Percentiles rank a stretch among this genome's conserved stretches.
These are phyloP conservation scores for Erigeron canadensis DNA, from an alignment of 129 eudicot species.

Conservation along the genomic window DNA sequence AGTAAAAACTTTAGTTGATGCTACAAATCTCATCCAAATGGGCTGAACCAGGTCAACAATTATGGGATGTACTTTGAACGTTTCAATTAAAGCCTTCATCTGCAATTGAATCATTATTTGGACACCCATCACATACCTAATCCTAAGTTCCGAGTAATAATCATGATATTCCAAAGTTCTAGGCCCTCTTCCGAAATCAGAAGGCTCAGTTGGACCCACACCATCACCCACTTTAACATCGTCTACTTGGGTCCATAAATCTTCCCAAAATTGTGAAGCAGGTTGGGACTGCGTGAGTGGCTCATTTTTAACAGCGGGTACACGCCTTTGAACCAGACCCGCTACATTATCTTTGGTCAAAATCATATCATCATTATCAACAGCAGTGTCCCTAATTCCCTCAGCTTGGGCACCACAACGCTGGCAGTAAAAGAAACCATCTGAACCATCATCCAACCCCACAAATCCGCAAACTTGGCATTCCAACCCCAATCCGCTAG, in stretches of 20 bases:
- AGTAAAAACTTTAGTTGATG: conserved; percentile 43
- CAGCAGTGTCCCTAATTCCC: conserved; percentile 51
- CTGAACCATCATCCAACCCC: conserved; percentile 49
- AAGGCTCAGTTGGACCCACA: conserved; percentile 60
- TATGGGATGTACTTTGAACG: conserved; percentile 52
- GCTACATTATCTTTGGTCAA: conserved; percentile 28
- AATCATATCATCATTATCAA: conserved; percentile 47
- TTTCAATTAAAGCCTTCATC: conserved; percentile 63
- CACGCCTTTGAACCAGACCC: conserved; percentile 32
- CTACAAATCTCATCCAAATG: conserved; percentile 64
- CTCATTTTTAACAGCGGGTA: conserved; percentile 28
- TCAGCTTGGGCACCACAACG: conserved; percentile 59
- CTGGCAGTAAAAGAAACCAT: conserved; percentile 70
- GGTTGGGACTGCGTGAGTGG: conserved; percentile 52
- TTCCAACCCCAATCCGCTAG: conserved; percentile 20
- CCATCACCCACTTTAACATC: conserved; percentile 39
- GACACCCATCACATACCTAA: conserved; percentile 71
- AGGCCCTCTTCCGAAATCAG: conserved; percentile 50
- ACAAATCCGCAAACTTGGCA: conserved; percentile 59
- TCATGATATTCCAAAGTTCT: conserved; percentile 39
- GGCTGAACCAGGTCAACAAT: conserved; percentile 54
- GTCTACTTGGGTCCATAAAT: conserved; percentile 21
- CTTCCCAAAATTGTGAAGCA: conserved; percentile 47
- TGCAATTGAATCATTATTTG: conserved; percentile 71
- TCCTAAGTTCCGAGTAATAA: conserved; percentile 51